Conservation (phyloP, 495 filamentous ascomycete genomes). For the Pseudoneurospora amorphoporcata region DNA sequence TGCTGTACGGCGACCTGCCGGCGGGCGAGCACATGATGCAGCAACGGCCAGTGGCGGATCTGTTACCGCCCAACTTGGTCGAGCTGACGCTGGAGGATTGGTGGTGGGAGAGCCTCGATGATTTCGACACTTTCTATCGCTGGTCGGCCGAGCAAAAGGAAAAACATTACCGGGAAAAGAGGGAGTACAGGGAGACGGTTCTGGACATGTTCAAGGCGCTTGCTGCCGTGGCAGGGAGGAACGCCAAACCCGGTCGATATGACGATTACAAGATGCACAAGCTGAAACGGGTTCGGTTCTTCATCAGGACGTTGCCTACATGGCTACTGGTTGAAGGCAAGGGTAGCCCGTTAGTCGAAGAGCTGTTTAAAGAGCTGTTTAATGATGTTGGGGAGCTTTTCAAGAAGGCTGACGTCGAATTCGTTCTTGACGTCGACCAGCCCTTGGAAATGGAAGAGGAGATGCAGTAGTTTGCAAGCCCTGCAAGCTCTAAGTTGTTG, state of each 20-base stretch:
- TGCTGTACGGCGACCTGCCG: constrained; percentile 13
- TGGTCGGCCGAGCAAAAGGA: constrained; percentile 13
- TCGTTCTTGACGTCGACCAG: constrained; percentile 7
- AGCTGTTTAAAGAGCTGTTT: constrained; percentile 13
- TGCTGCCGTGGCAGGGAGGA: constrained; percentile 4
- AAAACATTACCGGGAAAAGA: constrained; percentile 10
- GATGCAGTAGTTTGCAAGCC: neutral
- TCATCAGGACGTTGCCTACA: constrained; percentile 19
- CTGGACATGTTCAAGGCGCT: constrained; percentile 15
- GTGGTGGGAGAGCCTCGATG: constrained; percentile 18
- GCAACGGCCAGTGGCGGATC: constrained; percentile 4
- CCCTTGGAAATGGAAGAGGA: neutral
- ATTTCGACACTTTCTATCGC: constrained; percentile 6
- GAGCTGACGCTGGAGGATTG: constrained; percentile 24
- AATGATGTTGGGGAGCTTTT: constrained; percentile 7
- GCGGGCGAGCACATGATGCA: constrained; percentile 3
- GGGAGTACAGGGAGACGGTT: constrained; percentile 12
- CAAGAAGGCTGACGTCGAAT: constrained; percentile 13
- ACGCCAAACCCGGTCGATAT: neutral
- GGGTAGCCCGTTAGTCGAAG: neutral
- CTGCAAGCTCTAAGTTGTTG: too few species aligned
- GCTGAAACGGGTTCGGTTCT: constrained; percentile 15
- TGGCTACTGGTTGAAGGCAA: constrained; percentile 14
- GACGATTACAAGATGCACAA: neutral
- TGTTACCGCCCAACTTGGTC: constrained; percentile 22